phyloP scores from a whole-genome alignment of 1,284 basidiomycete species.

The Pseudozyma sp. region DNA sequence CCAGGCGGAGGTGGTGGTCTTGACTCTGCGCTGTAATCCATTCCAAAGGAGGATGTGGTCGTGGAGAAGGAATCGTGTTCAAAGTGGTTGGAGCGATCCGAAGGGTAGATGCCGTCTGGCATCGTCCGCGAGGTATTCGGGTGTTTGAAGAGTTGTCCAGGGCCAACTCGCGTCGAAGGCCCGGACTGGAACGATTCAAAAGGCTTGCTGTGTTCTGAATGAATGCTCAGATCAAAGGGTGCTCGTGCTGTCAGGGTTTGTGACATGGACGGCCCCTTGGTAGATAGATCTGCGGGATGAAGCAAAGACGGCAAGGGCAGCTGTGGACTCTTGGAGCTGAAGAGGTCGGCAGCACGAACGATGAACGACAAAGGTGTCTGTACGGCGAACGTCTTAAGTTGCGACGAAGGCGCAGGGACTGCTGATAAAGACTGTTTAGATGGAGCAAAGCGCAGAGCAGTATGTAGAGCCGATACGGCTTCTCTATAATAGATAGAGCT shows the following conservation, averaged over 20 bases:
- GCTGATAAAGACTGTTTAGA: neutral
- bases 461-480: neutral
- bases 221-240: no score
- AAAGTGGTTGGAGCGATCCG: constrained; percentile 14
- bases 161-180: no score
- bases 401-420: neutral
- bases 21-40: constrained; percentile 17
- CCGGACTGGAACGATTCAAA: no score
- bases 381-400: neutral
- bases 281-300: no score
- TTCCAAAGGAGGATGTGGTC: constrained; percentile 8
- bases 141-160: neutral
- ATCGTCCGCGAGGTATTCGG: constrained; percentile 20
- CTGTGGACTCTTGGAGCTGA: no score
- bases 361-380: neutral
- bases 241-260: no score
- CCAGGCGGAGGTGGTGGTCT: constrained; percentile 19
- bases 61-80: constrained; percentile 11
- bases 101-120: constrained; percentile 28
- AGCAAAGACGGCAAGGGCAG: no score
- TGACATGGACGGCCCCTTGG: no score
- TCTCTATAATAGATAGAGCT: neutral
- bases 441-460: constrained; percentile 9
- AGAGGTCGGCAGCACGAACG: no score
- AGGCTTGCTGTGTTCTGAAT: no score